Evolutionary conservation across 306 rosid species (phyloP).

Genomic region (Quercus wislizeni): DNA sequence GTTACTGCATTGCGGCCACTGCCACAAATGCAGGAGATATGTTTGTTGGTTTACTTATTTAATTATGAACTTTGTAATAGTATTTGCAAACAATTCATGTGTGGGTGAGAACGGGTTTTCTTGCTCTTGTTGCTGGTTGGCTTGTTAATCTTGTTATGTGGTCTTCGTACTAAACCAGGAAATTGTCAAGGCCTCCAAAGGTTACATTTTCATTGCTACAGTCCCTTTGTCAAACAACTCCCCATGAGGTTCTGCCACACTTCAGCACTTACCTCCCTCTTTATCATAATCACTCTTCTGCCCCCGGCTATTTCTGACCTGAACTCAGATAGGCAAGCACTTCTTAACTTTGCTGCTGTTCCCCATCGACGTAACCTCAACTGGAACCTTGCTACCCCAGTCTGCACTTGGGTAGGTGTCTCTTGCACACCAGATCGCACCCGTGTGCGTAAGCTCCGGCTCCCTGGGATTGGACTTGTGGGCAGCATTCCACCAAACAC

Average conservation of each 20-base stretch:
- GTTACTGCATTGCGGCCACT: background rate
- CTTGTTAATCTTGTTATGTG: constrained; percentile 31
- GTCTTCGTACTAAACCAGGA: constrained; percentile 50
- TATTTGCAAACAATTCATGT: background rate
- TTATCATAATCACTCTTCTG: constrained; percentile 37
- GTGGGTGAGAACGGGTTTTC: background rate
- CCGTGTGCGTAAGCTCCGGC: constrained; percentile 56
- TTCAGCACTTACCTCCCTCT: constrained; percentile 40
- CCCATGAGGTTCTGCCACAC: constrained; percentile 54
- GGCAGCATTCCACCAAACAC: constrained; percentile 74
- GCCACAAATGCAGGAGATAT: background rate
- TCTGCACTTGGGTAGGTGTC: constrained; percentile 73
- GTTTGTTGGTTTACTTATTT: background rate
- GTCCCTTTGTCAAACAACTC: constrained; percentile 26
- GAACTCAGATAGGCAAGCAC: constrained; percentile 68
- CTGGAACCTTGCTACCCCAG: constrained; percentile 48
- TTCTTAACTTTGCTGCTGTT: constrained; percentile 57
- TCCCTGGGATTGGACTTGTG: constrained; percentile 80
- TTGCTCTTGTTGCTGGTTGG: constrained; percentile 12
- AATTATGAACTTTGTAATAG: background rate
- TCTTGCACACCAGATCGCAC: constrained; percentile 43
- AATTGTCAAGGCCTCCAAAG: constrained; percentile 34
- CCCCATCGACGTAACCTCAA: constrained; percentile 66
- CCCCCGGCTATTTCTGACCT: constrained; percentile 57
- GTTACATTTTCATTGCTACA: constrained; percentile 19